A percentile compares a stretch with the other conserved stretches of the same genome.
Evolutionary conservation across 2,329 filamentous ascomycete genomes (phyloP).

Genomic region (Neonectria punicea): DNA sequence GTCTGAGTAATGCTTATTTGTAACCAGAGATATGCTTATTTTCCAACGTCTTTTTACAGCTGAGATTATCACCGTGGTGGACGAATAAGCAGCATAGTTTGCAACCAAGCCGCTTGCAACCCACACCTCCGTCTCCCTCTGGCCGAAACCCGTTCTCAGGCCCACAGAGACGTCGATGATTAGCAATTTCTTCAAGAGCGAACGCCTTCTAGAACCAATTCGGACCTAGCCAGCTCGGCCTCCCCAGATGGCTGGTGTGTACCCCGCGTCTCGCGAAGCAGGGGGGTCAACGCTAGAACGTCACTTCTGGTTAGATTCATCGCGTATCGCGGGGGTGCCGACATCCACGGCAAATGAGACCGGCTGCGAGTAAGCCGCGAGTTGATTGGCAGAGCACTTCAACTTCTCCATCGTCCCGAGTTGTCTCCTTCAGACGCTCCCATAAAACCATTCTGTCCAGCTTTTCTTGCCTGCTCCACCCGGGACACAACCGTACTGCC

Average conservation of each 20-base stretch:
- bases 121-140: slow-evolving; percentile 4
- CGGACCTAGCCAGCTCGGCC: background rate
- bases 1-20: background rate
- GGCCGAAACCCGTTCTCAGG: background rate
- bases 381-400: slow-evolving; percentile 9
- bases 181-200: background rate
- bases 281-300: background rate
- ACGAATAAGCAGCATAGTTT: background rate
- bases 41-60: background rate
- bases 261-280: slow-evolving; percentile 19
- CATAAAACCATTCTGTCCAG: slow-evolving; percentile 8
- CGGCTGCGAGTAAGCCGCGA: slow-evolving; percentile 11
- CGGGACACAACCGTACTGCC: slow-evolving; percentile 3
- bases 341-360: slow-evolving; percentile 22
- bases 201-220: background rate
- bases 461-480: slow-evolving; percentile 18
- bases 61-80: background rate
- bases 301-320: slow-evolving; percentile 16
- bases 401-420: background rate
- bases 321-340: slow-evolving; percentile 21
- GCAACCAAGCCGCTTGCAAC: background rate
- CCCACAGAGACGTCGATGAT: slow-evolving; percentile 5
- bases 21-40: background rate
- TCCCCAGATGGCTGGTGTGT: background rate
- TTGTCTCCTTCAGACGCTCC: background rate